Evolutionary conservation across 306 rosid genomes (phyloP).

Genomic region (Purshia tridentata): DNA sequence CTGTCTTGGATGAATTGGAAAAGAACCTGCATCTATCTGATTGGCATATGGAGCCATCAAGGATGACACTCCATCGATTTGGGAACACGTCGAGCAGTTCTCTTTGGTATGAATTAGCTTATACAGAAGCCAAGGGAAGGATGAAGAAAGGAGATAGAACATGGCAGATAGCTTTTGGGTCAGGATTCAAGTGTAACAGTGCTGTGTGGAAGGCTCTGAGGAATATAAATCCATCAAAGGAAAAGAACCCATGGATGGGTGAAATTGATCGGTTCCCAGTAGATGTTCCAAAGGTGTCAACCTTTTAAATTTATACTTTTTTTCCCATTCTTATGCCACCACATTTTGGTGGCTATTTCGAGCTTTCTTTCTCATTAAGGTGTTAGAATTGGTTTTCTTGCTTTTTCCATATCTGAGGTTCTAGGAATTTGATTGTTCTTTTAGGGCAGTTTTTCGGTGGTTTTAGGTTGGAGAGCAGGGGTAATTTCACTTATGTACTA

Average conservation of each 20-base stretch:
- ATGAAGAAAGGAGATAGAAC: slow-evolving; percentile 83
- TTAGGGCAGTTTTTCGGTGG: slow-evolving; percentile 23
- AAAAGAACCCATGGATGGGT: slow-evolving; percentile 78
- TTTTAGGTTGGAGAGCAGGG: slow-evolving; percentile 21
- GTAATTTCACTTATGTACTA: background rate
- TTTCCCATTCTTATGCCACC: slow-evolving; percentile 16
- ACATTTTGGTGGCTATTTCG: slow-evolving; percentile 30
- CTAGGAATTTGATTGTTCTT: slow-evolving; percentile 23
- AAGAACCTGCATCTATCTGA: slow-evolving; percentile 80
- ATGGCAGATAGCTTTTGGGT: slow-evolving; percentile 93
- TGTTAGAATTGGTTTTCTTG: slow-evolving; percentile 20
- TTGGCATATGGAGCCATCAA: slow-evolving; percentile 98
- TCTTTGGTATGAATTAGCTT: slow-evolving; percentile 87
- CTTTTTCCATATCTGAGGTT: slow-evolving; percentile 20
- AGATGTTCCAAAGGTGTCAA: slow-evolving; percentile 64
- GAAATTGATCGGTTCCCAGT: slow-evolving; percentile 78
- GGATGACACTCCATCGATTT: slow-evolving; percentile 88
- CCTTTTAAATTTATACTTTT: slow-evolving; percentile 35
- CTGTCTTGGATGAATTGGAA: slow-evolving; percentile 88
- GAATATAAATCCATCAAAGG: slow-evolving; percentile 64
- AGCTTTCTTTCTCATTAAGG: slow-evolving; percentile 17
- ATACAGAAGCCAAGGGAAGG: slow-evolving; percentile 87
- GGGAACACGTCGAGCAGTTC: slow-evolving; percentile 96
- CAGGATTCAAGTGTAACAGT: slow-evolving; percentile 91
- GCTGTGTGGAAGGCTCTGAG: slow-evolving; percentile 92